phyloP scores from a whole-genome alignment of 768 basidiomycete genomes.

The Hericium alpestre region DNA sequence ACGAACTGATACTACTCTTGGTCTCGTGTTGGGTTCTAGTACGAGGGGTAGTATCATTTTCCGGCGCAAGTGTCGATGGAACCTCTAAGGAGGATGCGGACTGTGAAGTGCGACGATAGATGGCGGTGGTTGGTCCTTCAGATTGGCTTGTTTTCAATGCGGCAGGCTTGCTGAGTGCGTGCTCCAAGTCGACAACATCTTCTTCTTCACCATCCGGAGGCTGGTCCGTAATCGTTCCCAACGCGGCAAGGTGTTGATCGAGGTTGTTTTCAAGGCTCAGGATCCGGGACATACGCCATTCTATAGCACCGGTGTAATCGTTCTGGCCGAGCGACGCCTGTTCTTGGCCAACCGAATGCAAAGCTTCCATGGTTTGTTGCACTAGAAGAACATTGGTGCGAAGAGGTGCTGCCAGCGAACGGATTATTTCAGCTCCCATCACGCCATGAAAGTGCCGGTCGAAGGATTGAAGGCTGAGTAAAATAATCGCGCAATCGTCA shows the following conservation, averaged over 20 bases:
- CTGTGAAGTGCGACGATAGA: conserved; percentile 18
- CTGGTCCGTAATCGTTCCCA: conserved; percentile 24
- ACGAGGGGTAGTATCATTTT: conserved; percentile 4
- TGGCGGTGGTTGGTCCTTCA: conserved; percentile 3
- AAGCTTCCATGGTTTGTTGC: neutral
- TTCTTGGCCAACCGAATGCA: conserved; percentile 45
- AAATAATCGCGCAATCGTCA: conserved; percentile 54
- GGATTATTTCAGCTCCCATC: neutral
- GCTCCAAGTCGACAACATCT: conserved; percentile 50
- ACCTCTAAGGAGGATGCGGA: conserved; percentile 19
- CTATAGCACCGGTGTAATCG: conserved; percentile 66
- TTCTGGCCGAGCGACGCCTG: conserved; percentile 61
- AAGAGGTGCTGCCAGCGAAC: conserved; percentile 31
- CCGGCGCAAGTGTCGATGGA: conserved; percentile 1
- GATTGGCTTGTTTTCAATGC: neutral
- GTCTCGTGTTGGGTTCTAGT: conserved; percentile 5
- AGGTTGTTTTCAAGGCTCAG: conserved; percentile 48
- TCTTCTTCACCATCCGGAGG: conserved; percentile 30
- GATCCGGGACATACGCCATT: conserved; percentile 65
- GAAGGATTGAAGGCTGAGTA: conserved; percentile 49
- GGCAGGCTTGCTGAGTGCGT: conserved; percentile 34
- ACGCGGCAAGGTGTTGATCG: conserved; percentile 20
- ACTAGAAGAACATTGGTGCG: conserved; percentile 44
- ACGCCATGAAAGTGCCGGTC: conserved; percentile 2
- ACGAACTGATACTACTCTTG: neutral